Evolutionary conservation across 768 basidiomycete genomes (phyloP), one percentile per base, ranked within the genome.

Genomic region (Mycena capillaripes): DNA sequence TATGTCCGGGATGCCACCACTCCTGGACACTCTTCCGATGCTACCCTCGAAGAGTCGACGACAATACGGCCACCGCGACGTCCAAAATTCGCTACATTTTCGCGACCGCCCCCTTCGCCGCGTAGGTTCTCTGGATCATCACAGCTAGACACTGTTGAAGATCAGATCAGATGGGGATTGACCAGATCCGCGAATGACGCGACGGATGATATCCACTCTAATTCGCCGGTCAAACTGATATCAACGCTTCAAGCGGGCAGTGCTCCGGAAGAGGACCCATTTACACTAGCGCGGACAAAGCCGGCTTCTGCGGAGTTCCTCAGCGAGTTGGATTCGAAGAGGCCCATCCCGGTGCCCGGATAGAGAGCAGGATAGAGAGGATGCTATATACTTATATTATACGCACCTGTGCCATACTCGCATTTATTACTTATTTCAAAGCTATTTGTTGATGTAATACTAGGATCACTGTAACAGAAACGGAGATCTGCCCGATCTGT

Each of bases 1-100:
- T 94, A 90, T 75, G 85, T 91, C 66, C 85, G 82, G 44, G 78
- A 81, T 62, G 70, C 82, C 59, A 44, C 52, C 61, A 23, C 55
- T 30, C 60, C 67, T 32, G 29, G 34, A 40, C 58, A 52, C 19
- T 40, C 72, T 17, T 23, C 56, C 60, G 55, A 32, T 64, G 68
- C 67, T 42, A 58, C 52, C 40, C 23, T 62, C 27, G 55, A 53
- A 38, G 63, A 69, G 48, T 23, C 10, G 14, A 10, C 44, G 32
- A 14, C 23, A 19, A 32, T 25, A 30, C 46, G 16, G 6, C 8
- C 53, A 16, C 40, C 46, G n/a, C 68, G 56, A 64, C 76, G 44
- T 75, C 76, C 59, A 6, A 76, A 73, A 59, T 83, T 78, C 61
- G 79, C 80, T 32, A 85, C 81, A 17, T 85, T 85, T 61, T 85